These are phyloP conservation scores for Lipomyces spencermartinsiae DNA, from an alignment of 805 yeast species.

Conservation along the genomic window DNA sequence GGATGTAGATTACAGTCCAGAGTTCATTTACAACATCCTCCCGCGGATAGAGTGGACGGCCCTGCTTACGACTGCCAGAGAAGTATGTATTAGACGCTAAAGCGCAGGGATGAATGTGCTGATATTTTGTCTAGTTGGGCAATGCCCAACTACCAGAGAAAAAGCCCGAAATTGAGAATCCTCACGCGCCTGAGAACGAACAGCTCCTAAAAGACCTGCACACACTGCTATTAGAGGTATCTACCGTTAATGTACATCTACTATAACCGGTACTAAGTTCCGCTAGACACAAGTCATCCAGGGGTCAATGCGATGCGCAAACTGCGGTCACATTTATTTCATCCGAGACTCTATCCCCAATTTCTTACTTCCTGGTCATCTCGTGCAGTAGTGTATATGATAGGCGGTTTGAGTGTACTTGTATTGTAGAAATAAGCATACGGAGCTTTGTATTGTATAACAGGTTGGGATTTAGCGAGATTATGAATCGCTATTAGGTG, in stretches of 20 bases:
- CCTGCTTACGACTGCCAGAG: constrained; percentile 73
- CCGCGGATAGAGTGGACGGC: constrained; percentile 92
- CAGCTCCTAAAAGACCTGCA: constrained; percentile 79
- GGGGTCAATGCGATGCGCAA: constrained; percentile 87
- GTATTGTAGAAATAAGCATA: not conserved
- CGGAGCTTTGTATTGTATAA: not conserved
- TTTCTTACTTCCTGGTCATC: constrained; percentile 91
- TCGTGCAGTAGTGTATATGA: constrained; percentile 54
- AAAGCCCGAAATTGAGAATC: constrained; percentile 54
- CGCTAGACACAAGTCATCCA: constrained; percentile 72
- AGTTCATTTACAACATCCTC: constrained; percentile 74
- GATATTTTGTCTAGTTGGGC: constrained; percentile 24
- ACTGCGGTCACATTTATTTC: constrained; percentile 85
- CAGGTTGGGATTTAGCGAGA: not conserved
- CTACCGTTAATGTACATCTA: constrained; percentile 16
- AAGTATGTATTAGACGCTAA: constrained; percentile 51
- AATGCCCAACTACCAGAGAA: constrained; percentile 42
- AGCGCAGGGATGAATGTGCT: not conserved
- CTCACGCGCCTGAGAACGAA: constrained; percentile 52
- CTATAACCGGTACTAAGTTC: not conserved
- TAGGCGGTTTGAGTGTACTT: constrained; percentile 1
- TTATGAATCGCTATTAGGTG: not conserved
- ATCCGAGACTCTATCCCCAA: constrained; percentile 95
- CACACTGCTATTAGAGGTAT: constrained; percentile 67
- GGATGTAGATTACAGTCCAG: constrained; percentile 81